Conservation (phyloP, 208 protist species). For the Trichomonas gallinae region DNA sequence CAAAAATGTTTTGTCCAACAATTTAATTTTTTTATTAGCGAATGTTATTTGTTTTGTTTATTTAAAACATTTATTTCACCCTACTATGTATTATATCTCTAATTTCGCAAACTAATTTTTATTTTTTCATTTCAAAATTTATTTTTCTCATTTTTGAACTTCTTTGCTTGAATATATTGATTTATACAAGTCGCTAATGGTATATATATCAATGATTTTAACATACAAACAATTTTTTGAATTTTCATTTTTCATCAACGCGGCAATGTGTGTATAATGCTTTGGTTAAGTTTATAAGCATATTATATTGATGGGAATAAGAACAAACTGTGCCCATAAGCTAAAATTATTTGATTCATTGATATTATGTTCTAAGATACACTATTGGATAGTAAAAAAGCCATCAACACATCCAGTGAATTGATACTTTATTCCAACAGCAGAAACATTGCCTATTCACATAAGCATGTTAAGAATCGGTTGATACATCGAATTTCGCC, state of each 20-base stretch:
- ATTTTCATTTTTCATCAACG: background rate
- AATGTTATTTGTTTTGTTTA: too few relatives aligned
- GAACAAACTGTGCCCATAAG: background rate
- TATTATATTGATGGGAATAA: slow-evolving; percentile 14
- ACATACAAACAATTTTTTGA: background rate
- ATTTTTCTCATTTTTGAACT: too few relatives aligned
- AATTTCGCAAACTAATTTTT: too few relatives aligned
- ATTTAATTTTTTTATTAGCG: background rate
- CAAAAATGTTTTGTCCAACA: background rate
- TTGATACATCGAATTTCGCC: background rate
- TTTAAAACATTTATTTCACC: too few relatives aligned
- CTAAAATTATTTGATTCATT: background rate
- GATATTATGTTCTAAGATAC: background rate
- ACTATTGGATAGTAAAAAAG: background rate
- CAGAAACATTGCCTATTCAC: background rate
- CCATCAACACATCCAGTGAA: slow-evolving; percentile 9
- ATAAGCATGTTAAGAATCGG: background rate
- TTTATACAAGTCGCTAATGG: too few relatives aligned
- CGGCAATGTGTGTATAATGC: background rate
- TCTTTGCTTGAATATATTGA: too few relatives aligned
- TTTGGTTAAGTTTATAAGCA: background rate
- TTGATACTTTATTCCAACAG: background rate
- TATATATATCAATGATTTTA: too few relatives aligned
- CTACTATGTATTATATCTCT: too few relatives aligned
- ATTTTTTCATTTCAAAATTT: too few relatives aligned